Evolutionary conservation across 345 rosid species (phyloP), one percentile per base, ranked within the genome.

Genomic region (Dipteronia sinensis): DNA sequence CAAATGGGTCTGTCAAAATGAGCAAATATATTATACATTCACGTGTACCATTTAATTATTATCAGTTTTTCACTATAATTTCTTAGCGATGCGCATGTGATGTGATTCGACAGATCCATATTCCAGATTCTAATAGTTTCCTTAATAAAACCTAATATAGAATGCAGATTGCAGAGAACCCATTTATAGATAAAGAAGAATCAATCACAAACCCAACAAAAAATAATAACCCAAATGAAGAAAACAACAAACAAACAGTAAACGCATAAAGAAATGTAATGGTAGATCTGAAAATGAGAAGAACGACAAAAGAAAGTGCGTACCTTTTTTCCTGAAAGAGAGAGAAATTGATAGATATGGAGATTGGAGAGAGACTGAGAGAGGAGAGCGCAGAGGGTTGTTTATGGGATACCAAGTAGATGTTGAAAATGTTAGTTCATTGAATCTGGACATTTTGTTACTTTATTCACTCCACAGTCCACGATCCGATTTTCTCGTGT

Each of bases 401-500:
- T 77, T 77, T 46, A 22, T 61, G 20, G 55, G 71, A 62, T 49
- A n/a, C 22, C 27, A 51, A 64, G 34, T 16, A 69, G 65, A 63
- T 6, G 61, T 29, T 31, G 67, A 58, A 42, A 23, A 49, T 34
- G 38, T 16, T 15, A 22, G 72, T 68, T 46, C 10, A 49, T 12
- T 22, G 34, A 69, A 23, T 49, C 31, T 23, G 6, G 15, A 64
- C 74, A 23, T 19, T 71, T 19, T 12, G 10, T 1, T 7, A 7
- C 38, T 63, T 31, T 40, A 0, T 38, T 31, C 31, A 22, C 63
- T 46, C 49, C 74, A n/a, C 31, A 22, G 49, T 46, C 49, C 74
- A n/a, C 47, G 75, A 77, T 77, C 80, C 80, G 27, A 10, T 64
- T 69, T 69, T 31, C 51, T 61, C 40, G 69, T 7, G 2, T 4